phyloP scores from a whole-genome alignment of 129 eudicot species.

The Silybum marianum region DNA sequence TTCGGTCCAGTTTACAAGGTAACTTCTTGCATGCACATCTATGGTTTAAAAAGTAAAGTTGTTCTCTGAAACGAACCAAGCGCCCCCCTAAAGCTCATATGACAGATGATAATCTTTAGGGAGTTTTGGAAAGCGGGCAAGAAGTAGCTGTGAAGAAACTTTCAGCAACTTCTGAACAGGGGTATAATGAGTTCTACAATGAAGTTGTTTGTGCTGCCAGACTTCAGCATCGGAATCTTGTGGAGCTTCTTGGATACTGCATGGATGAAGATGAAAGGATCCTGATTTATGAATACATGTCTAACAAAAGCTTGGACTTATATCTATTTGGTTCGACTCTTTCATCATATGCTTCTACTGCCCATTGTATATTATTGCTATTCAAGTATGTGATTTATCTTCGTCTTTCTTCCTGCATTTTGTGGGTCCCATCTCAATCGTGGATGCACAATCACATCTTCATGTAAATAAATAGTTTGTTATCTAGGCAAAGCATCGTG shows the following conservation, averaged over 20 bases:
- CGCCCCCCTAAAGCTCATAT: neutral
- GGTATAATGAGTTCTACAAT: neutral
- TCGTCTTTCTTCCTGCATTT: neutral
- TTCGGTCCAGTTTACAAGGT: constrained; percentile 1
- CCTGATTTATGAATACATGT: constrained; percentile 30
- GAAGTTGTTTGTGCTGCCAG: constrained; percentile 5
- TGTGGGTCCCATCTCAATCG: neutral
- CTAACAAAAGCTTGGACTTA: constrained; percentile 30
- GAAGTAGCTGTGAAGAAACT: constrained; percentile 3
- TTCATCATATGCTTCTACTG: neutral
- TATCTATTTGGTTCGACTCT: constrained; percentile 1
- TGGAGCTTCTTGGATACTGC: constrained; percentile 25
- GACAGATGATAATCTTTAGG: neutral
- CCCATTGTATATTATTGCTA: neutral
- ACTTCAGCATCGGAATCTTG: constrained; percentile 39
- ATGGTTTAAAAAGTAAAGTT: neutral
- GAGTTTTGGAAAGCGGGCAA: constrained; percentile 4
- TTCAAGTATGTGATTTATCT: neutral
- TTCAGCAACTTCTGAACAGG: constrained; percentile 1
- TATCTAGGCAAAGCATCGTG: too few species aligned
- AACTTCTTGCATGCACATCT: neutral
- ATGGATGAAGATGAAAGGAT: constrained; percentile 24
- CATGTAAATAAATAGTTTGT: neutral
- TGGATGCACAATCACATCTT: neutral
- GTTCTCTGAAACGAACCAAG: neutral